These are phyloP conservation scores for Alternaria angustiovoidea DNA, from an alignment of 2,329 filamentous ascomycete genomes.

Conservation along the genomic window DNA sequence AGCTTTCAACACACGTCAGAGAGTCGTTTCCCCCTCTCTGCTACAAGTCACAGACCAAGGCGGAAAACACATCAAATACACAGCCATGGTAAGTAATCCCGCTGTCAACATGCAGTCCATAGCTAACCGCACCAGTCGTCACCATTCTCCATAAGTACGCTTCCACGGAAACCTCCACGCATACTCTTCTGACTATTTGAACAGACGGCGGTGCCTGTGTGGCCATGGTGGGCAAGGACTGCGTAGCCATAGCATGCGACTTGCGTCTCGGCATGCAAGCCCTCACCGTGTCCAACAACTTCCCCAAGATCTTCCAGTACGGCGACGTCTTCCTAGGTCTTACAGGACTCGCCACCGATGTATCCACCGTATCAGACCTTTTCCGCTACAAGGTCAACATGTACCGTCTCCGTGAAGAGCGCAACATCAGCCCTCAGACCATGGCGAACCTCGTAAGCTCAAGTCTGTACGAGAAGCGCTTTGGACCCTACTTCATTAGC, in stretches of 20 bases:
- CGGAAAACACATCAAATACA: conserved; percentile 22
- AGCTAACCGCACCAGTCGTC: conserved; percentile 70
- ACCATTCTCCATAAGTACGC: conserved; percentile 91
- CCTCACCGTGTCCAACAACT: conserved; percentile 98
- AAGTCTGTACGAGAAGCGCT: conserved; percentile 91
- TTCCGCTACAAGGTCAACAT: conserved; percentile 99
- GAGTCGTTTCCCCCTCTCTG: background rate
- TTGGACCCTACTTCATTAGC: conserved; percentile 95
- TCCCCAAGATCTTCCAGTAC: conserved; percentile 99
- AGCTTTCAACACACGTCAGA: background rate
- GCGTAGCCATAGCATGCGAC: conserved; percentile 98
- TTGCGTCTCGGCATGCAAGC: conserved; percentile 96
- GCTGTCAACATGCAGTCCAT: conserved; percentile 6
- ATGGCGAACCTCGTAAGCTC: conserved; percentile 91
- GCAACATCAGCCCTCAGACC: conserved; percentile 90
- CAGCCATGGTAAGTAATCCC: conserved; percentile 51
- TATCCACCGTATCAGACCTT: conserved; percentile 91
- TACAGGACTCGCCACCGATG: conserved; percentile 95
- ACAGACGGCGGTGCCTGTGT: conserved; percentile 94
- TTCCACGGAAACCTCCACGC: conserved; percentile 15
- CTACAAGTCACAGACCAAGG: background rate
- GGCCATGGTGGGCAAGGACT: conserved; percentile 99
- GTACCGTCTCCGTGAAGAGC: conserved; percentile 98
- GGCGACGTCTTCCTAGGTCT: conserved; percentile 94
- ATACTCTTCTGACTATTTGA: conserved; percentile 17